Evolutionary conservation across 345 rosid species (phyloP).

Genomic region (Citrus mangshanensis): DNA sequence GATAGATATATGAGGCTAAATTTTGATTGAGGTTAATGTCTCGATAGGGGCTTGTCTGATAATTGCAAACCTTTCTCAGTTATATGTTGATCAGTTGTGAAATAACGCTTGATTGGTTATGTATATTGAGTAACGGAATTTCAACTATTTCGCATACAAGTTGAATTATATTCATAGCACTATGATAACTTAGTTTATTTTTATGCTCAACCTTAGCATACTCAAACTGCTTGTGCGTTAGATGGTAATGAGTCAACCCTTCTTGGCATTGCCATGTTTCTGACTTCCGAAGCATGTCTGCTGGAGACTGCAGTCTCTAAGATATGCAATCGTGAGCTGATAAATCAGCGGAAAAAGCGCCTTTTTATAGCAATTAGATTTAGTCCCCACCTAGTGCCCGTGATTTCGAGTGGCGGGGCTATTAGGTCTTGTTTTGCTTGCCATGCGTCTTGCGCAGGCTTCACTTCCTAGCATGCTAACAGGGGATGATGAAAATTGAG

Average conservation of each 20-base stretch:
- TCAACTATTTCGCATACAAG: not conserved
- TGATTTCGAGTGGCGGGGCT: not conserved
- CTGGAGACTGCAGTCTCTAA: not conserved
- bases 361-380: not conserved
- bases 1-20: not conserved
- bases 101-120: not conserved
- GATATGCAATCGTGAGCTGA: not conserved
- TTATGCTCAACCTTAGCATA: not conserved
- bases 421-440: not conserved
- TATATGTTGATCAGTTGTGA: not conserved
- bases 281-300: not conserved
- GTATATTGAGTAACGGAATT: not conserved
- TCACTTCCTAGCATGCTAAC: not conserved
- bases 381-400: not conserved
- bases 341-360: too few species aligned
- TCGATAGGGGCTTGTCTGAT: not conserved
- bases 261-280: not conserved
- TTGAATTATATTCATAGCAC: not conserved
- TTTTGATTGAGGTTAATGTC: not conserved
- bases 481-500: not conserved
- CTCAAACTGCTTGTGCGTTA: not conserved
- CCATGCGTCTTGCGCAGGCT: not conserved
- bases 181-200: not conserved
- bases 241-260: not conserved
- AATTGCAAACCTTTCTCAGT: not conserved